These are phyloP conservation scores for Scheffersomyces stambukii DNA, from an alignment of 1,139 yeast genomes.

Conservation along the genomic window DNA sequence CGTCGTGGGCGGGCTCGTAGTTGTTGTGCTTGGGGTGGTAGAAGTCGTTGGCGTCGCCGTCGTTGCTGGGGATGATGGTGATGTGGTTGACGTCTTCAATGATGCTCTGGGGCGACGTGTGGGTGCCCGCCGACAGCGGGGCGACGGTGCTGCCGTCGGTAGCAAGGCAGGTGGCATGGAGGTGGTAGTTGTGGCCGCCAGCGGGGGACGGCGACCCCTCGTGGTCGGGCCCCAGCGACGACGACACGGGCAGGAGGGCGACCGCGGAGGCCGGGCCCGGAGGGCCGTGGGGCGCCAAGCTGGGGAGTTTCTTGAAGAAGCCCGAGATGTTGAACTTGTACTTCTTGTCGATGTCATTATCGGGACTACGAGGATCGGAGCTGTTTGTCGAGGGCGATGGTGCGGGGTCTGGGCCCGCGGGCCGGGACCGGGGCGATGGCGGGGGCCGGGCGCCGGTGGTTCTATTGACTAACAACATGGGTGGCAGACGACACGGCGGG, in stretches of 20 bases:
- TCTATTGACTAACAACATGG: conserved; percentile 10
- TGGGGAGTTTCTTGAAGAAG: conserved; percentile 7
- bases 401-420: not conserved
- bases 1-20: not conserved
- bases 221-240: not conserved
- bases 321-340: conserved; percentile 9
- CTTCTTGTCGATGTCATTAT: conserved; percentile 6
- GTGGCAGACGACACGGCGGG: no score
- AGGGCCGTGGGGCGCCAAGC: not conserved
- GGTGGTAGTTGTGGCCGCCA: conserved; percentile 1
- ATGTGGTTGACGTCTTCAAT: conserved; percentile 5
- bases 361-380: conserved; percentile 1
- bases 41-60: conserved; percentile 5
- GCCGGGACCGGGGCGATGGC: conserved; percentile 1
- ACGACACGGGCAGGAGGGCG: no score
- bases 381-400: not conserved
- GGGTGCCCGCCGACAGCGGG: not conserved
- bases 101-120: conserved; percentile 3
- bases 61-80: conserved; percentile 7
- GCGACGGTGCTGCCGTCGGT: no score
- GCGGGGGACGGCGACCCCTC: not conserved
- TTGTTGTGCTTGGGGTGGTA: conserved; percentile 1
- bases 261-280: no score
- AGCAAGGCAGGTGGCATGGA: conserved; percentile 3
- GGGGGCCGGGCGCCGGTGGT: not conserved